Evolutionary conservation across 306 rosid genomes (phyloP).

Genomic region (Argentina anserina): DNA sequence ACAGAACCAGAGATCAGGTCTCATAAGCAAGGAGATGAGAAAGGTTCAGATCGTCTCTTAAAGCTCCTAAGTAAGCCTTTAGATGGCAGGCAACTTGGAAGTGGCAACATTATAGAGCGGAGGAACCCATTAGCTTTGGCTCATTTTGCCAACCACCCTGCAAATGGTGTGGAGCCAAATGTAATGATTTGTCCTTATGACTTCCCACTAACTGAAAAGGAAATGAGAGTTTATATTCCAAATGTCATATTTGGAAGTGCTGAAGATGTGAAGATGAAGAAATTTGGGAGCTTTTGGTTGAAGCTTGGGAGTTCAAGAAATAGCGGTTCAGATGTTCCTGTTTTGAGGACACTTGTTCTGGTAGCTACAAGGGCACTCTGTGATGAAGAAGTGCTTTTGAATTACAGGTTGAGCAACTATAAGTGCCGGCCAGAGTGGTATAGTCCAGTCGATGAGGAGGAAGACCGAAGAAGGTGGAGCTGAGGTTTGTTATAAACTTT

Average conservation of each 20-base stretch:
- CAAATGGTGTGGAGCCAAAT: conserved; percentile 69
- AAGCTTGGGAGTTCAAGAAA: conserved; percentile 51
- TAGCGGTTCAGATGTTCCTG: conserved; percentile 44
- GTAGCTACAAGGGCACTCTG: conserved; percentile 67
- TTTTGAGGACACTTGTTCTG: conserved; percentile 64
- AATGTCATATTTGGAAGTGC: conserved; percentile 61
- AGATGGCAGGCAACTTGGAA: conserved; percentile 43
- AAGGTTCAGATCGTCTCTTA: conserved; percentile 66
- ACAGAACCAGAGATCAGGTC: conserved; percentile 26
- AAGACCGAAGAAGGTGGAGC: conserved; percentile 90
- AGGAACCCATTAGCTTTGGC: conserved; percentile 87
- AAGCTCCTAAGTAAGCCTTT: conserved; percentile 72
- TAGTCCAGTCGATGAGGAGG: conserved; percentile 81
- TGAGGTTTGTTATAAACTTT: conserved; percentile 17
- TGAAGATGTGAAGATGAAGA: conserved; percentile 64
- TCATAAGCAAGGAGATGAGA: conserved; percentile 36
- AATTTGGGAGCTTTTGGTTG: conserved; percentile 87
- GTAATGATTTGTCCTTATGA: conserved; percentile 93
- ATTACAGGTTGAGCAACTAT: conserved; percentile 84
- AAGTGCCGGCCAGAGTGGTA: conserved; percentile 80
- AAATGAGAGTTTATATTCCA: conserved; percentile 73
- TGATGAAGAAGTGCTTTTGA: conserved; percentile 77
- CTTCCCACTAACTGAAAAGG: conserved; percentile 69
- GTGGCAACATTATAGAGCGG: conserved; percentile 56
- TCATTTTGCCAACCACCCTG: conserved; percentile 90